Conservation (phyloP, 2,329 filamentous ascomycete species). For the Orbilia ellipsospora region DNA sequence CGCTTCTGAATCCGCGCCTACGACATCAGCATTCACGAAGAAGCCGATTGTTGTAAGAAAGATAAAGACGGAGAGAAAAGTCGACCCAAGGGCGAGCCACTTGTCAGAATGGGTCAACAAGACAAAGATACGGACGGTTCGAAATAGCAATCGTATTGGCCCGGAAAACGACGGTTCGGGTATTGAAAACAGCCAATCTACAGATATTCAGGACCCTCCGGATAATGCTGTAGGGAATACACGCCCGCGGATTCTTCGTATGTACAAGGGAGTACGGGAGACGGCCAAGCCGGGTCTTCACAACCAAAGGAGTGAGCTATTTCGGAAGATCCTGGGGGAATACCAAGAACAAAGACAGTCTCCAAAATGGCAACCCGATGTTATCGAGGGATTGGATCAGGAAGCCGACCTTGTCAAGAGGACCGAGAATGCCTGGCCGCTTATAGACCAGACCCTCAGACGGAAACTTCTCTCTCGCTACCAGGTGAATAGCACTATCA, state of each 20-base stretch:
- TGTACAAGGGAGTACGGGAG: not conserved
- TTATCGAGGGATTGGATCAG: constrained; percentile 9
- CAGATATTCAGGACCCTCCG: no score
- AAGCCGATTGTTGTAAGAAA: no score
- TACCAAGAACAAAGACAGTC: constrained; percentile 2
- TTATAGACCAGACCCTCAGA: constrained; percentile 16
- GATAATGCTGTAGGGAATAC: not conserved
- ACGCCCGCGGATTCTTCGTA: not conserved
- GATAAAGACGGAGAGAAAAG: not conserved
- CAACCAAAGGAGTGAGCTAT: not conserved
- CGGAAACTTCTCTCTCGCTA: constrained; percentile 15
- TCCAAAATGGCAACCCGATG: constrained; percentile 18
- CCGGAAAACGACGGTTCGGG: no score
- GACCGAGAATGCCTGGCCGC: not conserved
- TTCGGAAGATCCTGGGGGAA: constrained; percentile 1
- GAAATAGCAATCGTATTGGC: no score
- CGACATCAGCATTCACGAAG: no score
- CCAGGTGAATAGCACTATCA: not conserved
- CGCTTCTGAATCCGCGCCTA: no score
- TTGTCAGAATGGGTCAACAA: no score
- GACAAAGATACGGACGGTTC: no score
- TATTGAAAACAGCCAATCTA: not conserved
- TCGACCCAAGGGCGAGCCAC: not conserved
- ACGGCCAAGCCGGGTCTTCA: no score
- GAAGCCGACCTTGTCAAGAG: not conserved